These are phyloP conservation scores for Ophiorrhiza pumila DNA, from an alignment of 257 asterid species.

Conservation along the genomic window DNA sequence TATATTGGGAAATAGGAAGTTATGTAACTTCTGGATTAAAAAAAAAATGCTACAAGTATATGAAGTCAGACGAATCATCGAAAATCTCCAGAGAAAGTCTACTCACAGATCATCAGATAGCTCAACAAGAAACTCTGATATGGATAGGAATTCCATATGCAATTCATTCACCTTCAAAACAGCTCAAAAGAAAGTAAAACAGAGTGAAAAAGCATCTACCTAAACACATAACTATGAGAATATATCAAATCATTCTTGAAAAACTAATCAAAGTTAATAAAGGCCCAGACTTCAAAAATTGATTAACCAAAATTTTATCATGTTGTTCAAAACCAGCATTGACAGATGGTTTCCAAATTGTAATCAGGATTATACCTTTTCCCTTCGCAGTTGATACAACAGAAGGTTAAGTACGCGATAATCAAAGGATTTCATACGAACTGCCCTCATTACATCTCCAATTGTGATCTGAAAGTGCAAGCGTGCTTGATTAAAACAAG, in stretches of 20 bases:
- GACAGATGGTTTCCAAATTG: neutral
- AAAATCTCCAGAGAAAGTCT: conserved; percentile 19
- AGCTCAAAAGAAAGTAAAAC: conserved; percentile 42
- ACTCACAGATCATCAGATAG: conserved; percentile 92
- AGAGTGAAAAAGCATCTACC: conserved; percentile 15
- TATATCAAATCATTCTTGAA: neutral
- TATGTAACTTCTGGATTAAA: conserved; percentile 8
- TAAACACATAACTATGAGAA: neutral
- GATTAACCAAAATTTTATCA: neutral
- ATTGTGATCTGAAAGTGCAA: conserved; percentile 49
- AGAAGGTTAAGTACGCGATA: conserved; percentile 86
- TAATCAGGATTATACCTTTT: conserved; percentile 45
- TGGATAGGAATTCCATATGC: conserved; percentile 89
- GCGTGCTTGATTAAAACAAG: conserved; percentile 26
- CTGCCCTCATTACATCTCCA: conserved; percentile 72
- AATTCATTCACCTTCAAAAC: conserved; percentile 73
- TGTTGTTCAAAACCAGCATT: neutral
- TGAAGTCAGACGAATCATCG: neutral
- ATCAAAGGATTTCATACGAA: conserved; percentile 86
- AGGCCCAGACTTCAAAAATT: neutral
- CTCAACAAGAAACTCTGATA: conserved; percentile 91
- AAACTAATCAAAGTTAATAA: neutral
- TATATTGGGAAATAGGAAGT: conserved; percentile 27
- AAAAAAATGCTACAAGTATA: neutral
- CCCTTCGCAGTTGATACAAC: conserved; percentile 66